A percentile compares a stretch with the other conserved stretches of the same genome.
Evolutionary conservation across 2,329 filamentous ascomycete genomes (phyloP).

Genomic region (Xylaria sp.): DNA sequence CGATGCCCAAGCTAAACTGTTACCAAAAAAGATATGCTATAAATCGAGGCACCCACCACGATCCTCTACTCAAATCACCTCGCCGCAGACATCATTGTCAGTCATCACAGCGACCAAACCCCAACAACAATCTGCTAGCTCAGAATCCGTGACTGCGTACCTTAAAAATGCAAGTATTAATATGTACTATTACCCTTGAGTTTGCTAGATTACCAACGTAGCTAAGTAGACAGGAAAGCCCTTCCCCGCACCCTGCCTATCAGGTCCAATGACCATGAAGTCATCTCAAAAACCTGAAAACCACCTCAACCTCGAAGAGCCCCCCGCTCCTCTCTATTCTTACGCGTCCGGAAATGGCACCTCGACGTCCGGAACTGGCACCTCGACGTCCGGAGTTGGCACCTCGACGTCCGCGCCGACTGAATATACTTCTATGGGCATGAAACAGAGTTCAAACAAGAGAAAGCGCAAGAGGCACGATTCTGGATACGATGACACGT

Average conservation of each 20-base stretch:
- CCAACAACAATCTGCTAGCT: not conserved
- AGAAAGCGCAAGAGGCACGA: not conserved
- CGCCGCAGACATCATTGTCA: not conserved
- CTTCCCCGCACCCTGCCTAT: not conserved
- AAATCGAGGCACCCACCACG: not conserved
- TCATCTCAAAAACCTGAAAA: not conserved
- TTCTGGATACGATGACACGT: not conserved
- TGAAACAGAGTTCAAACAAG: no score
- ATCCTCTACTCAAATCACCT: not conserved
- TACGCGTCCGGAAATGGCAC: not conserved
- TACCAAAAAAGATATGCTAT: not conserved
- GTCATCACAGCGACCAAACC: not conserved
- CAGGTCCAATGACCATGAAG: not conserved
- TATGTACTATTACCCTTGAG: not conserved
- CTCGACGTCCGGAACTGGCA: no score
- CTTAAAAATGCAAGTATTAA: not conserved
- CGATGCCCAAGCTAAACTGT: not conserved
- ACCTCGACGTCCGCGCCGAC: no score
- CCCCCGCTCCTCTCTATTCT: not conserved
- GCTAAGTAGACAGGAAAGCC: not conserved
- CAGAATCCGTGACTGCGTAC: not conserved
- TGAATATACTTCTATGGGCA: no score
- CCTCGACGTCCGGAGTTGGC: no score
- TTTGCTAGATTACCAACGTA: not conserved
- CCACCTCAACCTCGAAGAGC: not conserved